Percentiles rank a stretch among this genome's conserved stretches.
phyloP scores from a whole-genome alignment of 306 rosid genomes.

The Delonix regia region DNA sequence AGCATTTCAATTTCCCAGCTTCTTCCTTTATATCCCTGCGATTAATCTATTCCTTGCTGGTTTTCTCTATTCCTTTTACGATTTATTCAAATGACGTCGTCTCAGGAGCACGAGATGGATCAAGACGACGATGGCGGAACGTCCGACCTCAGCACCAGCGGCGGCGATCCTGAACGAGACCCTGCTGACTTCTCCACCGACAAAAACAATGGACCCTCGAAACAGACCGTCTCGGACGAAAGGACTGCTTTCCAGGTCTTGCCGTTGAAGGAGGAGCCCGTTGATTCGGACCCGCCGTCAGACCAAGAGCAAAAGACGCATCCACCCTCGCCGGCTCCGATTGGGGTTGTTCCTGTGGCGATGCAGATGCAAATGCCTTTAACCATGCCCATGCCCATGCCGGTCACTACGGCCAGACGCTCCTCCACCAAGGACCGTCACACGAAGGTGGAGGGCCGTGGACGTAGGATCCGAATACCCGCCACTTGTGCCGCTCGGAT shows the following conservation, averaged over 20 bases:
- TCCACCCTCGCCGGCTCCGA: slow-evolving; percentile 3
- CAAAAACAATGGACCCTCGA: slow-evolving; percentile 25
- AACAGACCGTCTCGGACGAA: neutral
- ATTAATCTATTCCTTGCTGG: neutral
- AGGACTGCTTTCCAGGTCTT: slow-evolving; percentile 3
- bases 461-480: slow-evolving; percentile 48
- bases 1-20: neutral
- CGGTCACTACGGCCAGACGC: slow-evolving; percentile 24
- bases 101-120: slow-evolving; percentile 22
- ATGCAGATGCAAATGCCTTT: slow-evolving; percentile 30
- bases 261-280: slow-evolving; percentile 38
- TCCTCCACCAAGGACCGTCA: slow-evolving; percentile 47
- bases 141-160: slow-evolving; percentile 43
- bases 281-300: slow-evolving; percentile 28
- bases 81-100: slow-evolving; percentile 24
- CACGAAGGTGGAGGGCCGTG: slow-evolving; percentile 46
- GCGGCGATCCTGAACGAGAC: no score
- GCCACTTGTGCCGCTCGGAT: slow-evolving; percentile 45
- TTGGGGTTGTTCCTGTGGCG: slow-evolving; percentile 38
- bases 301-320: slow-evolving; percentile 4
- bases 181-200: neutral
- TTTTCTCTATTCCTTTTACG: neutral
- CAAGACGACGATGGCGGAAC: slow-evolving; percentile 39
- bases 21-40: neutral
- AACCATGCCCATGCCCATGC: neutral